Conservation (phyloP, 352 stramenopile species). For the Pseudoperonospora humuli region DNA sequence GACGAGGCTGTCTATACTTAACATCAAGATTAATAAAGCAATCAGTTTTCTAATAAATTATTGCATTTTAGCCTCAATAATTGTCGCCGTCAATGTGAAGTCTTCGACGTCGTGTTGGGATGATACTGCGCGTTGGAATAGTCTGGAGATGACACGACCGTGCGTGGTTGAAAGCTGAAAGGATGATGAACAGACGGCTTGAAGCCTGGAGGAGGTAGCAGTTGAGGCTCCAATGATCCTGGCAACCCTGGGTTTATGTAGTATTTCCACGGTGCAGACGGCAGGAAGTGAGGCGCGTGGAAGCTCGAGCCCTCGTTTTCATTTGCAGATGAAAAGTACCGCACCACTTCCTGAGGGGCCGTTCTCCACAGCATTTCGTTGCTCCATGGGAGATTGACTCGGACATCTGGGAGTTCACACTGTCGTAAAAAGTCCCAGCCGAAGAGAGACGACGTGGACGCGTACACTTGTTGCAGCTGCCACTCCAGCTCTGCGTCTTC, state of each 20-base stretch:
- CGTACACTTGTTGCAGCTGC: constrained; percentile 71
- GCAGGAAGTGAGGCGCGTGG: constrained; percentile 11
- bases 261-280: constrained; percentile 30
- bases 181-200: constrained; percentile 2
- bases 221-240: constrained; percentile 8
- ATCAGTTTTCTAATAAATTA: no score
- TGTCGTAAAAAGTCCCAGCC: constrained; percentile 70
- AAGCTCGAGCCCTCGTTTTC: constrained; percentile 26
- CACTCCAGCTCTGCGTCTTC: constrained; percentile 49
- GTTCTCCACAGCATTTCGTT: constrained; percentile 55
- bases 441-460: constrained; percentile 55
- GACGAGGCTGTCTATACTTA: no score
- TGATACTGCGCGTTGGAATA: constrained; percentile 21
- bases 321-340: constrained; percentile 45
- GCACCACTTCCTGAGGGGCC: constrained; percentile 60
- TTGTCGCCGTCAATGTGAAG: not conserved
- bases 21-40: no score
- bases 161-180: constrained; percentile 12
- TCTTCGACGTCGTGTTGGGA: constrained; percentile 9
- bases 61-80: constrained; percentile 4
- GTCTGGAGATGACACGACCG: constrained; percentile 30
- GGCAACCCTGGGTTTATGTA: constrained; percentile 31
- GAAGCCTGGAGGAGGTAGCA: constrained; percentile 8
- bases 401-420: constrained; percentile 28
- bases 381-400: constrained; percentile 29